Percentiles rank a stretch among this genome's conserved stretches.
Evolutionary conservation across 306 rosid species (phyloP).

Genomic region (Gastrolobium villosum): DNA sequence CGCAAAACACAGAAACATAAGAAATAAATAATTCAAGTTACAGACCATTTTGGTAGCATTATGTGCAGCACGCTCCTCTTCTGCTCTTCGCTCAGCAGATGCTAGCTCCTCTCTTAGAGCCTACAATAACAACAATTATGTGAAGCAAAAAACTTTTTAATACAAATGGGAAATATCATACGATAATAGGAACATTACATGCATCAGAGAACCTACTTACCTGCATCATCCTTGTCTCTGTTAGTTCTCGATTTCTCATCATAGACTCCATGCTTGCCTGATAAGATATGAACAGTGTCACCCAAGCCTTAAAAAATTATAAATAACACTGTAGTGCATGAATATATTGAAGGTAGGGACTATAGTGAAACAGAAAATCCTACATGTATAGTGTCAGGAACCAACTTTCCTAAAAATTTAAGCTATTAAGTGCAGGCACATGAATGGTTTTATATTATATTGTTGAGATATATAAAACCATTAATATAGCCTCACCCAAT

Average conservation of each 20-base stretch:
- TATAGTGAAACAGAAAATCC: not conserved
- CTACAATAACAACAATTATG: conserved; percentile 49
- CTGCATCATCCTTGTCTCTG: conserved; percentile 99
- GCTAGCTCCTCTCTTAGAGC: conserved; percentile 96
- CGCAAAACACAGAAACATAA: conserved; percentile 32
- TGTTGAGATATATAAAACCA: too few species aligned
- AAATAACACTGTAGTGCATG: conserved; percentile 32
- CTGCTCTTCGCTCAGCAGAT: conserved; percentile 95
- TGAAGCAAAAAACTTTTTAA: conserved; percentile 36
- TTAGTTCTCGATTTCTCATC: conserved; percentile 92
- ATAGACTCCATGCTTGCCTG: conserved; percentile 96
- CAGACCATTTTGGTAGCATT: conserved; percentile 91
- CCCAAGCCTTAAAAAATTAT: conserved; percentile 41
- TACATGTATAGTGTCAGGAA: not conserved
- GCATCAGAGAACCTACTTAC: conserved; percentile 57
- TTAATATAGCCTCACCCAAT: too few species aligned
- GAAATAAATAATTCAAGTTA: conserved; percentile 35
- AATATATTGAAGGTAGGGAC: conserved; percentile 18
- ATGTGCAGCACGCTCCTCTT: conserved; percentile 95
- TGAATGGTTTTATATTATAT: too few species aligned
- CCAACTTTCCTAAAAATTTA: too few species aligned
- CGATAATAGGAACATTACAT: conserved; percentile 40
- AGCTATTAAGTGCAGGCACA: too few species aligned
- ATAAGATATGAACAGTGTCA: conserved; percentile 41
- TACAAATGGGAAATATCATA: conserved; percentile 30